Conservation (phyloP, 306 rosid species). For the Prosopis cineraria region DNA sequence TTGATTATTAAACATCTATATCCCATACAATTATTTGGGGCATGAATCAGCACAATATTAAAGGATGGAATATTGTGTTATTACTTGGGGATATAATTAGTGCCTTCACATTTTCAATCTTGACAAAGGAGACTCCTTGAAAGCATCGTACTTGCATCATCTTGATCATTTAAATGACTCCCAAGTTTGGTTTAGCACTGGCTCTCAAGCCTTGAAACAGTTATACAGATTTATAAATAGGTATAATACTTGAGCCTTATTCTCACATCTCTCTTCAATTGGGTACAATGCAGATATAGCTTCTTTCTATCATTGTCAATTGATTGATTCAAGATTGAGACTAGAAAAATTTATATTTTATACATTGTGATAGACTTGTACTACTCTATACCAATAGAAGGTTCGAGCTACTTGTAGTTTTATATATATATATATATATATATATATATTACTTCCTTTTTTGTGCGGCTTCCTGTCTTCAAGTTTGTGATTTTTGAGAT, state of each 20-base stretch:
- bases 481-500: no score
- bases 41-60: no score
- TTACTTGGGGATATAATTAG: slow-evolving; percentile 1
- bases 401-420: no score
- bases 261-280: slow-evolving; percentile 22
- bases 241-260: neutral
- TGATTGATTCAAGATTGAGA: slow-evolving; percentile 32
- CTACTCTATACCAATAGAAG: no score
- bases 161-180: slow-evolving; percentile 49
- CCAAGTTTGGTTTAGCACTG: slow-evolving; percentile 69
- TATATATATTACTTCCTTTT: no score
- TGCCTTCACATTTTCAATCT: slow-evolving; percentile 46
- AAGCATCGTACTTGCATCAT: slow-evolving; percentile 54
- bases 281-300: slow-evolving; percentile 17
- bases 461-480: no score
- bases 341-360: slow-evolving; percentile 17
- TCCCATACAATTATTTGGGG: neutral
- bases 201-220: slow-evolving; percentile 58
- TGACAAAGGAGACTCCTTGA: slow-evolving; percentile 72
- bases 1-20: slow-evolving; percentile 25
- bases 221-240: slow-evolving; percentile 5
- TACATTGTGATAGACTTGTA: no score
- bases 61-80: no score
- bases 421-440: no score
- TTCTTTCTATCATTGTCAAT: slow-evolving; percentile 25